Conservation (phyloP, 83 land plant genomes). For the Thuja plicata region DNA sequence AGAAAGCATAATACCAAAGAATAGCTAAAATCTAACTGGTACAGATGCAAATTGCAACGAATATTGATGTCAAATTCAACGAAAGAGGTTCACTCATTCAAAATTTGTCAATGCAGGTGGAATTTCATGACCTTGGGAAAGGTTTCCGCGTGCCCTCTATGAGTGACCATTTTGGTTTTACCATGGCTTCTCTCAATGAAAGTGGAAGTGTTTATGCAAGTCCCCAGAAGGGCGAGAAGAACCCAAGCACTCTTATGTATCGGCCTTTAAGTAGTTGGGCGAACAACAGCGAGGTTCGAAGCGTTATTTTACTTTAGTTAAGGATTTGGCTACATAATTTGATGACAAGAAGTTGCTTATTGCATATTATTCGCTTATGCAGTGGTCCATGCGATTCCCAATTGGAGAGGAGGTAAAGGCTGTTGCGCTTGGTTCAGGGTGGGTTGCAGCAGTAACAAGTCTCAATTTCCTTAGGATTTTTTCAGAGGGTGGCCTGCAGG, state of each 20-base stretch:
- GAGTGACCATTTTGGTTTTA: constrained; percentile 94
- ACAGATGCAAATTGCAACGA: background rate
- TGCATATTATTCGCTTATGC: constrained; percentile 4
- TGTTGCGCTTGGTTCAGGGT: constrained; percentile 85
- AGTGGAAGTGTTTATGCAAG: constrained; percentile 84
- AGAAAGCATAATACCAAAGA: background rate
- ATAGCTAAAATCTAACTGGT: background rate
- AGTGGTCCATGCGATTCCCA: constrained; percentile 99
- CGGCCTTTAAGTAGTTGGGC: constrained; percentile 99
- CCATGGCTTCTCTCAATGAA: constrained; percentile 93
- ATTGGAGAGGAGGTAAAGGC: constrained; percentile 87
- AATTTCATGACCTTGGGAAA: constrained; percentile 89
- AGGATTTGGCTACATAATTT: background rate
- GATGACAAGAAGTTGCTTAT: background rate
- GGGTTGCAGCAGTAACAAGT: constrained; percentile 96
- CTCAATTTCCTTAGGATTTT: constrained; percentile 81
- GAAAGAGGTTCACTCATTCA: background rate
- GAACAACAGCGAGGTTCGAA: constrained; percentile 86
- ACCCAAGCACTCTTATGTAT: constrained; percentile 90
- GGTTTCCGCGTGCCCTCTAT: constrained; percentile 90
- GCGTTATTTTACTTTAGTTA: background rate
- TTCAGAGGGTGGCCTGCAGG: constrained; percentile 96
- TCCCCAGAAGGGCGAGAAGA: constrained; percentile 83
- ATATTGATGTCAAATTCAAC: background rate
- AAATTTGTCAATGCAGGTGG: constrained; percentile 58